Evolutionary conservation across 2,329 filamentous ascomycete genomes (phyloP), one percentile per base, ranked within the genome.

Genomic region (Amauroascus niger): DNA sequence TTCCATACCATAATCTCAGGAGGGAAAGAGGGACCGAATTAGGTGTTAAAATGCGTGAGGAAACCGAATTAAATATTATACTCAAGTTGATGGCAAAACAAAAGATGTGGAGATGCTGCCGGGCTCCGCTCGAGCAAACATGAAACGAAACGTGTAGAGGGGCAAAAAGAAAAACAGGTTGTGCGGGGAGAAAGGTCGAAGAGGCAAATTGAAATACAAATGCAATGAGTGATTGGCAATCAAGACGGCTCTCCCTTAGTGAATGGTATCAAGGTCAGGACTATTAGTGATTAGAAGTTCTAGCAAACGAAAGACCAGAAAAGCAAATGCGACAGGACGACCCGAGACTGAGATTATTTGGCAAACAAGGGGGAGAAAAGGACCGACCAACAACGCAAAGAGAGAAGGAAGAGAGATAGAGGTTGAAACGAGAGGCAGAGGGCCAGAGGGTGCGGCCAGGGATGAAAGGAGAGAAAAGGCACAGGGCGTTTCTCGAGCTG

Each of bases 101-200:
- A 13, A 18, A 13, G 35, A 30, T 13, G n/a, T 41, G 13, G 20
- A 13, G 32, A 28, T 7, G 14, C n/a, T 41, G 28, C 40, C 28
- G 24, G 24, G 6, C 37, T 24, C 48, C n/a, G 20, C 16, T 43
- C 33, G 26, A 28, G 22, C 18, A 41, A 24, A 43, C 26, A 32
- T 50, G 26, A 43, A 43, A 50, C 48, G 48, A 50, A 50, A 50
- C 48, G 24, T 41, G 33, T 18, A 39, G 41, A 45, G 41, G 41
- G 48, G 37, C 39, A 33, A 32, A 30, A 50, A 43, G 24, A 32
- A 30, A 50, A 43, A 22, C 18, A 37, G 32, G 20, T 20, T 8
- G n/a, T 8, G 37, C 37, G 24, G 22, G 43, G 48, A 41, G 24
- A 24, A 32, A 6, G 16, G 37, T 33, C 37, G n/a, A 39, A 26